Base-by-base conservation (phyloP, 2,329 filamentous ascomycete genomes). In the Iodosphaeria phyllophila region DNA sequence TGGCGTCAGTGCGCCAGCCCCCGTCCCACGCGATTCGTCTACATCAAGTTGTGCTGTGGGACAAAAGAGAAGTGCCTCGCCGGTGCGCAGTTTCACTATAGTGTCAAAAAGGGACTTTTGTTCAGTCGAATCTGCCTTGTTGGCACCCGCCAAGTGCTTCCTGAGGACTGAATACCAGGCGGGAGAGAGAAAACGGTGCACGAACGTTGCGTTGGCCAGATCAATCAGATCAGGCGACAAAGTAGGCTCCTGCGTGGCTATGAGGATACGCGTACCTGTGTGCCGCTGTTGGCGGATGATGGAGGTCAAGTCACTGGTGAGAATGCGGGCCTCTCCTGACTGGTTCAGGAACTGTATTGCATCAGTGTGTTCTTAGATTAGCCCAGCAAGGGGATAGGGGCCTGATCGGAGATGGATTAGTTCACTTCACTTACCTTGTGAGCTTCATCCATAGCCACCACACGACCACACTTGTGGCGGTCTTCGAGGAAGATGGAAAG, bases 361-460 rank as follows among this genome's bases (percentile, higher is more conserved):
- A 12, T 30, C 16, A 25, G 13, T n/a, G 10, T 8, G 8, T 15
- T 9, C 6, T 28, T 11, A 5, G 4, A 6, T 10, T 13, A 11
- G 21, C 8, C 2, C 15, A 12, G 9, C 20, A 13, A 8, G 6
- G 4, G 11, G n/a, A 13, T 18, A 22, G n/a, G 2, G 18, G n/a
- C n/a, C n/a, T n/a, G n/a, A n/a, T n/a, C n/a, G n/a, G n/a, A n/a
- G n/a, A n/a, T n/a, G n/a, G n/a, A n/a, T n/a, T n/a, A n/a, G n/a
- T n/a, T n/a, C n/a, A 8, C 9, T 15, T 22, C 19, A 14, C 35
- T 18, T 43, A 63, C 59, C 39, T 69, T 70, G 35, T 72, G 64
- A 0, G 66, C 67, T 38, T 71, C 64, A 31, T 71, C 64, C 0
- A 70, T 38, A 0, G 58, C 60, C 8, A 71, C 41, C 28, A 70